Base-by-base conservation (phyloP, 306 rosid genomes). In the Casuarina cunninghamiana region DNA sequence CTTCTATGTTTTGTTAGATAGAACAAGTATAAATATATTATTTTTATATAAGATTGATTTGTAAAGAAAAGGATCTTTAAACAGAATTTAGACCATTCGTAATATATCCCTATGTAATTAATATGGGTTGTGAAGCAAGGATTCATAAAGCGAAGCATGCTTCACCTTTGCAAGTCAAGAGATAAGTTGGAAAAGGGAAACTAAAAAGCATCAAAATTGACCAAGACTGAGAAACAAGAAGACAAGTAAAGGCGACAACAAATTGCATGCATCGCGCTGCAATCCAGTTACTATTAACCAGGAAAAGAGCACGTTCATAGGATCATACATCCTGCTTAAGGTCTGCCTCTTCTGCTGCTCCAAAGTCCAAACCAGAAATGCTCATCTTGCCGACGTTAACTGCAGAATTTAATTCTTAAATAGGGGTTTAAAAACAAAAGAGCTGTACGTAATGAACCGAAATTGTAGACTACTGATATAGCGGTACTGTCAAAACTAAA, bases 371-470 rank as follows among this genome's bases (percentile, higher is more conserved):
- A 46, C 97, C 97, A 7, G 88, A 71, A 48, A 95, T 91, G 73
- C 83, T 92, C 98, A 92, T 95, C 74, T 61, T 88, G 61, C 98
- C 98, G 15, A 91, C 73, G 82, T 95, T 95, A 49, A 90, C 98
- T 92, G 94, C 88, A 78, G 13, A 77, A 76, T 78, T 49, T 6
- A 32, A 75, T 70, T 12, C 53, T 77, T 79, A 79, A 46, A 77
- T 79, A 6, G 54, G 26, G 45, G 37, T 13, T n/a, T 8, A 26
- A 26, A 26, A 13, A 7, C 32, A 10, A 6, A 50, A 60, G 71
- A 41, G 46, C 49, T 66, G 71, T 41, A 16, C 2, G 46, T 17
- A 61, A 26, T 61, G 68, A 61, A 61, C 68, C 32, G 68, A 66
- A 41, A 38, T 21, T 66, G 21, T n/a, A 17, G 71, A 16, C 48